Evolutionary conservation across 2,329 filamentous ascomycete genomes (phyloP), one percentile per base, ranked within the genome.

Genomic region (Fusarium sp.): DNA sequence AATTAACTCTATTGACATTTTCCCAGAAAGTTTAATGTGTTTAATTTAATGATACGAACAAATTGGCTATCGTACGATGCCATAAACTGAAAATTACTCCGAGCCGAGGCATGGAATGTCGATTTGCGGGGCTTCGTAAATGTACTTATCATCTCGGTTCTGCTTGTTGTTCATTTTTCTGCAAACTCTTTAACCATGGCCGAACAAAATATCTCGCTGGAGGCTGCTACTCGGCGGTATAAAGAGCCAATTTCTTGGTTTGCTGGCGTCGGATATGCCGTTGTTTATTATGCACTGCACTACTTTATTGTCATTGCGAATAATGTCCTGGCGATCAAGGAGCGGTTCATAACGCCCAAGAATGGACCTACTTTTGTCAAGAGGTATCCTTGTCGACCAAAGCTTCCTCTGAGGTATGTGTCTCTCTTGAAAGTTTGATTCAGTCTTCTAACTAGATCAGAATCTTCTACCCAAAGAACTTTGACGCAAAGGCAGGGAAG

Each of bases 311-410:
- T 49, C 1, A 28, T 23, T 1, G 30, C n/a, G 3, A 49, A 65
- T 9, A 44, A 26, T 18, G 30, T 41, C 0, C 41, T 31, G 7
- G 39, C 50, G 1, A 1, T 69, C 4, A 69, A 54, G 21, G 60
- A 60, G 14, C 34, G 8, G 11, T 53, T 61, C 10, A 7, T 34
- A 0, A 14, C 37, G 1, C n/a, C 60, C 3, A n/a, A 39, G 6
- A 50, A 50, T 10, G 34, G 45, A 16, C 65, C 65, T 10, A 65
- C 13, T 19, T 14, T 65, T 11, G 37, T 34, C 16, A 69, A 43
- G 16, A 43, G 23, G 2, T 69, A 69, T 14, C 10, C 50, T 7
- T 69, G 60, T 7, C 60, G 46, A 16, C 65, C 65, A 1, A 53
- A 56, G 2, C n/a, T 69, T 1, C 61, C 65, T 2, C 23, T 57